Conservation (phyloP, 2,329 filamentous ascomycete genomes). For the Monilinia aucupariae region DNA sequence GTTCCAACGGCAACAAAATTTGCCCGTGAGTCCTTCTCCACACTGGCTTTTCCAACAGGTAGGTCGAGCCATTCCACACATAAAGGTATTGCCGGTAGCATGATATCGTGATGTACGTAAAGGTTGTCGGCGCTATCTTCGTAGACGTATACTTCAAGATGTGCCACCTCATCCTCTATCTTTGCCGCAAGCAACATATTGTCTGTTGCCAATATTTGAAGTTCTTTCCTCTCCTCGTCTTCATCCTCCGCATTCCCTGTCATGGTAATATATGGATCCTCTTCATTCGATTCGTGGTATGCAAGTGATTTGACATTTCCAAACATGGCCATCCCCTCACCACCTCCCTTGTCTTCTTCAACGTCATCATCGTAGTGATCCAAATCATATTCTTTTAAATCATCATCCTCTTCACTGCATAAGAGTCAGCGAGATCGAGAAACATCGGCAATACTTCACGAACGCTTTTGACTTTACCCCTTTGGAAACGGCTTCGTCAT, state of each 20-base stretch:
- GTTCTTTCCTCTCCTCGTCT: slow-evolving; percentile 84
- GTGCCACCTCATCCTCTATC: slow-evolving; percentile 93
- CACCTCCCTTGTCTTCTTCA: slow-evolving; percentile 55
- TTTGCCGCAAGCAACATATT: slow-evolving; percentile 89
- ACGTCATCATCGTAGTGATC: slow-evolving; percentile 91
- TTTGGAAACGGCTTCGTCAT: slow-evolving; percentile 31
- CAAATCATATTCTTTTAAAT: slow-evolving; percentile 92
- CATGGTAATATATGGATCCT: slow-evolving; percentile 94
- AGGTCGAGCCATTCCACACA: slow-evolving; percentile 94
- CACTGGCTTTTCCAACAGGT: slow-evolving; percentile 67
- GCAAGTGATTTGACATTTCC: slow-evolving; percentile 89
- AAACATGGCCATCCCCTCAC: slow-evolving; percentile 82
- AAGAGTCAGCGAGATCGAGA: slow-evolving; percentile 28
- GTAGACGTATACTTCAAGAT: slow-evolving; percentile 95
- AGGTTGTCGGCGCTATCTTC: slow-evolving; percentile 93
- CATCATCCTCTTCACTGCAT: slow-evolving; percentile 62
- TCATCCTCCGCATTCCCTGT: slow-evolving; percentile 53
- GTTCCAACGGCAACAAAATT: slow-evolving; percentile 96
- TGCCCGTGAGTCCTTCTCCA: slow-evolving; percentile 61
- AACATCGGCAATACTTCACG: slow-evolving; percentile 29
- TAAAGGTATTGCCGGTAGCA: slow-evolving; percentile 93
- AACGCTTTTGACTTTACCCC: slow-evolving; percentile 39
- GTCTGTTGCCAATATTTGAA: slow-evolving; percentile 88
- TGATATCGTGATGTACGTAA: slow-evolving; percentile 98
- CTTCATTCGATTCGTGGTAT: slow-evolving; percentile 89